Evolutionary conservation across 208 protist genomes (phyloP), one percentile per base, ranked within the genome.

Genomic region (Borovskyia barvae): DNA sequence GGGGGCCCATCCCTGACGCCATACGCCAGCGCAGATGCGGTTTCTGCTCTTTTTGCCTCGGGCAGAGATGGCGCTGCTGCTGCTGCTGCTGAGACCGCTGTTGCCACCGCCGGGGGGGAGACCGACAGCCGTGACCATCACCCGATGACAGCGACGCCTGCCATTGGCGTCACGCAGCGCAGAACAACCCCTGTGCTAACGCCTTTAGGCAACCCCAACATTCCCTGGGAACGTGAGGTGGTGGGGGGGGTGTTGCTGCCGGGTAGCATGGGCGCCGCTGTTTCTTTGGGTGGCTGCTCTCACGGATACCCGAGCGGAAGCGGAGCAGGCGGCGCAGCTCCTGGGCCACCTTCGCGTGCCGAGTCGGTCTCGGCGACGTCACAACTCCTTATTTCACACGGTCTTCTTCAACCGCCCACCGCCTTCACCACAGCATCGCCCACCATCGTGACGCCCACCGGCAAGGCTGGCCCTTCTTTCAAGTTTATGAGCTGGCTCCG

Each of bases 211-310:
- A n/a, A n/a, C n/a, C n/a, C n/a, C n/a, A n/a, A n/a, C n/a, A n/a
- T n/a, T n/a, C 43, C 40, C 6, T 70, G 26, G 47, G 26, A 29
- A 20, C 32, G 11, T 24, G 39, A 71, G 20, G 51, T 48, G 2
- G 51, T 63, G n/a, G 70, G 71, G 63, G 62, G 71, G 52, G 30
- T 40, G 33, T 56, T 76, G 36, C 28, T 76, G 22, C 70, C 70
- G 1, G 70, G 70, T 42, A 76, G 61, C 49, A 53, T 47, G 12
- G 40, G 63, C 1, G 35, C 30, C 14, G 68, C 26, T 4, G 61
- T 33, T 45, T 7, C 46, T 22, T 3, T 6, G n/a, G 1, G 33
- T 39, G 19, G 51, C 32, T 11, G 36, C 51, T 33, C 5, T 25
- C 6, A 11, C 48, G 24, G 14, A 39, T 14, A 14, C 8, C 14